These are phyloP conservation scores for Neopestalotiopsis sp. DNA, from an alignment of 2,329 filamentous ascomycete genomes.

Conservation along the genomic window DNA sequence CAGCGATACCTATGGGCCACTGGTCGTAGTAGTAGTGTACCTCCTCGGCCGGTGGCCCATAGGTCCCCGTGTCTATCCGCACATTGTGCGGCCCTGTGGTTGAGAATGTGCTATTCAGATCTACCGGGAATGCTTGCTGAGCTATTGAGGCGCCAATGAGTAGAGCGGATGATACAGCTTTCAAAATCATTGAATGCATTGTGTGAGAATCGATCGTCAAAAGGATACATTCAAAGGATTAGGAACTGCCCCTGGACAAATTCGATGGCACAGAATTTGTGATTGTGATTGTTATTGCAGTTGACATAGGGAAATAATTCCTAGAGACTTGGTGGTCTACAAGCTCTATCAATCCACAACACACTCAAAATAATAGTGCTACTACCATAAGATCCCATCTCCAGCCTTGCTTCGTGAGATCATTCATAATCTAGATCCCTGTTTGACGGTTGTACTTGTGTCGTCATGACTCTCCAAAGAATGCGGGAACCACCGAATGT, in stretches of 20 bases:
- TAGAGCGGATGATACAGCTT: not conserved
- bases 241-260: no score
- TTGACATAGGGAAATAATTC: no score
- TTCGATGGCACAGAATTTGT: no score
- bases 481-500: not conserved
- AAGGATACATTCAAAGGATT: no score
- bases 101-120: constrained; percentile 15
- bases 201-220: not conserved
- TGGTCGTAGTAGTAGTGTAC: constrained; percentile 54
- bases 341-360: no score
- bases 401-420: not conserved
- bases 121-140: constrained; percentile 9
- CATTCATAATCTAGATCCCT: not conserved
- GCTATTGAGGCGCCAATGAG: not conserved
- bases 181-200: not conserved
- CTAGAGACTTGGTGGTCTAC: no score
- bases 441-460: not conserved
- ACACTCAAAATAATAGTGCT: no score
- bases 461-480: not conserved
- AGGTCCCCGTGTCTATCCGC: constrained; percentile 51
- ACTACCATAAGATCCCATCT: not conserved
- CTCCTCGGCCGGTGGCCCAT: constrained; percentile 52
- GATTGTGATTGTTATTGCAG: no score
- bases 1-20: constrained; percentile 51
- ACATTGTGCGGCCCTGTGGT: constrained; percentile 27